phyloP scores from a whole-genome alignment of 139 green algal genomes.

The Auxenochlorella pyrenoidosa region DNA sequence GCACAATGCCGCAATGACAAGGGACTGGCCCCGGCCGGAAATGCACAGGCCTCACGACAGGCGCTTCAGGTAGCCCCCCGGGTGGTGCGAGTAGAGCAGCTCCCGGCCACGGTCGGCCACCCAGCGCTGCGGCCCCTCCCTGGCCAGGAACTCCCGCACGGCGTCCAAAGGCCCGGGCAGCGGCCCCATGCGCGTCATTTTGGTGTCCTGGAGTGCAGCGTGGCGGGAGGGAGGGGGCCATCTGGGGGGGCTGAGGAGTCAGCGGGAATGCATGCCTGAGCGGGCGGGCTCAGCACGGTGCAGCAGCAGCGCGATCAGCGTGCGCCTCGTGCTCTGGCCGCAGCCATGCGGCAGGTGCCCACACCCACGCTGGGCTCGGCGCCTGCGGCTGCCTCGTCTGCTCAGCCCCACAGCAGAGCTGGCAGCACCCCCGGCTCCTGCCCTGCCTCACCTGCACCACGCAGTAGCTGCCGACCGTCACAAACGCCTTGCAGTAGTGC shows the following conservation, averaged over 20 bases:
- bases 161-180: background rate
- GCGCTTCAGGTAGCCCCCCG: constrained; percentile 42
- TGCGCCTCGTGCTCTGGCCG: no score
- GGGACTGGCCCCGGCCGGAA: no score
- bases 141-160: background rate
- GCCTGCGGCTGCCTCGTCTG: no score
- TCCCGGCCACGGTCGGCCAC: constrained; percentile 38
- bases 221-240: background rate
- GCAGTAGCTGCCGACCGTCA: constrained; percentile 52
- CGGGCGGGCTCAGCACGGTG: background rate
- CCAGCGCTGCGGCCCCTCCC: constrained; percentile 19
- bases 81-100: constrained; percentile 58
- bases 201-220: constrained; percentile 44
- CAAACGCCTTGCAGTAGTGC: constrained; percentile 46
- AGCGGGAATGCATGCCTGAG: no score
- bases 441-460: background rate
- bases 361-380: no score
- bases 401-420: no score
- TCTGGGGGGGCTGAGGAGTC: no score
- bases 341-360: no score
- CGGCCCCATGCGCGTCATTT: constrained; percentile 41
- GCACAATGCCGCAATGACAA: no score
- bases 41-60: no score
- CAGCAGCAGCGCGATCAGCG: background rate
- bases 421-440: no score